Evolutionary conservation across 2,329 filamentous ascomycete species (phyloP).

Genomic region (Botryosphaeria dothidea): DNA sequence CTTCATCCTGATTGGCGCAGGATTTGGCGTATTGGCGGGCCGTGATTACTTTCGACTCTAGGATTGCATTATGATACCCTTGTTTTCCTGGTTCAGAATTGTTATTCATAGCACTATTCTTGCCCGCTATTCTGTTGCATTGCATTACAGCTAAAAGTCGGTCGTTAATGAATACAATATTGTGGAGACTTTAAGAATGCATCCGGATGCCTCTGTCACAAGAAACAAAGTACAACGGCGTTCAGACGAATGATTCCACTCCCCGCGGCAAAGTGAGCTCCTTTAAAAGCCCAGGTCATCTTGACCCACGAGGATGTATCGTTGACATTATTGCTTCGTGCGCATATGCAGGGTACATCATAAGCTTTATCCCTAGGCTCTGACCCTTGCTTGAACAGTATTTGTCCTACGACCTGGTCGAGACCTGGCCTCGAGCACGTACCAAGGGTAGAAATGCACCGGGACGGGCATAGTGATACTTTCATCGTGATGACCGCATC

Average conservation of each 20-base stretch:
- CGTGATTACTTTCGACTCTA: not conserved
- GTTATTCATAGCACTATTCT: no score
- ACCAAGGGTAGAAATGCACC: not conserved
- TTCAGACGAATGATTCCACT: no score
- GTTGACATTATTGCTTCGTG: not conserved
- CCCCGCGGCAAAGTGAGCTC: no score
- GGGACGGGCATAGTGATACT: not conserved
- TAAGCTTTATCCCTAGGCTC: not conserved
- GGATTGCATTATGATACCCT: constrained; percentile 8
- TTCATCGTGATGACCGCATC: not conserved
- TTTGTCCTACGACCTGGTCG: not conserved
- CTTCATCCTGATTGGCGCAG: not conserved
- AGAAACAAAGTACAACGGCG: no score
- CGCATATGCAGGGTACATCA: not conserved
- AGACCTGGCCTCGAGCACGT: not conserved
- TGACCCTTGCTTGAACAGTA: not conserved
- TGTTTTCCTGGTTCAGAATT: not conserved
- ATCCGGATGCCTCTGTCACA: no score
- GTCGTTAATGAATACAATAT: no score
- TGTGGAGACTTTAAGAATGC: no score
- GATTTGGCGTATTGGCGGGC: not conserved
- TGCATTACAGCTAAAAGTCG: no score
- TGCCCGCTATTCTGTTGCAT: no score
- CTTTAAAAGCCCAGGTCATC: no score
- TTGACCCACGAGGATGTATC: no score